A percentile compares a stretch with the other conserved stretches of the same genome.
Evolutionary conservation across 352 stramenopile genomes (phyloP).

Genomic region (Aphanomyces euteiches): DNA sequence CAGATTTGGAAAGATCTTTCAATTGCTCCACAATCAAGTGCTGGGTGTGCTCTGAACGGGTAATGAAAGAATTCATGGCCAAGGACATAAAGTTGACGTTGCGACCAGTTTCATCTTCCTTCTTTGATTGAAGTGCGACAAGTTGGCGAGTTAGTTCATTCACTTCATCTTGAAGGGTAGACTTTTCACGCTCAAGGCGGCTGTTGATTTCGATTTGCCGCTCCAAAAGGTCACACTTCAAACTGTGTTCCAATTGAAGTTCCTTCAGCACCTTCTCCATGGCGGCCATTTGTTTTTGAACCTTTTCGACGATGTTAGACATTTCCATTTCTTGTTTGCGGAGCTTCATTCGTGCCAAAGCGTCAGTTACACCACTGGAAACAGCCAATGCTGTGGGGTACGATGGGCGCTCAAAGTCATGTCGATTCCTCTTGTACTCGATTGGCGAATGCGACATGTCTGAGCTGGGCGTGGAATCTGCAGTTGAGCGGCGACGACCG

Average conservation of each 20-base stretch:
- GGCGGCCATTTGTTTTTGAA: constrained; percentile 14
- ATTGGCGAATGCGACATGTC: neutral
- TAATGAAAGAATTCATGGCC: constrained; percentile 21
- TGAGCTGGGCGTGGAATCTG: constrained; percentile 10
- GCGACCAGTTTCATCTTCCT: constrained; percentile 11
- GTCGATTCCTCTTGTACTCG: neutral
- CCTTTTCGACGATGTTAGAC: constrained; percentile 16
- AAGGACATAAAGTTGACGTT: constrained; percentile 20
- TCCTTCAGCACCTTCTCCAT: constrained; percentile 25
- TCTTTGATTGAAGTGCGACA: neutral
- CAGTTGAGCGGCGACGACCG: neutral
- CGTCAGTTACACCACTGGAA: constrained; percentile 6
- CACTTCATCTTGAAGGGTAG: neutral
- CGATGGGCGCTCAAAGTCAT: neutral
- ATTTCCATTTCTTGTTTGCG: constrained; percentile 29
- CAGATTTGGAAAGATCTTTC: neutral
- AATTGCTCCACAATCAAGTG: constrained; percentile 22
- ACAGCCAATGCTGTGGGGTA: neutral
- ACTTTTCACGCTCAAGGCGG: constrained; percentile 4
- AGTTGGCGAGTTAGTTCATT: neutral
- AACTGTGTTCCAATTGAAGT: constrained; percentile 12
- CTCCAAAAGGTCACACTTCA: constrained; percentile 22
- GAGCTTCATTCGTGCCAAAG: constrained; percentile 22
- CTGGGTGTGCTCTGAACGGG: constrained; percentile 19
- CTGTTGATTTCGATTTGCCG: constrained; percentile 11